A percentile compares a stretch with the other conserved stretches of the same genome.
Evolutionary conservation across 805 yeast species (phyloP).

Genomic region (Clavispora asparagi): DNA sequence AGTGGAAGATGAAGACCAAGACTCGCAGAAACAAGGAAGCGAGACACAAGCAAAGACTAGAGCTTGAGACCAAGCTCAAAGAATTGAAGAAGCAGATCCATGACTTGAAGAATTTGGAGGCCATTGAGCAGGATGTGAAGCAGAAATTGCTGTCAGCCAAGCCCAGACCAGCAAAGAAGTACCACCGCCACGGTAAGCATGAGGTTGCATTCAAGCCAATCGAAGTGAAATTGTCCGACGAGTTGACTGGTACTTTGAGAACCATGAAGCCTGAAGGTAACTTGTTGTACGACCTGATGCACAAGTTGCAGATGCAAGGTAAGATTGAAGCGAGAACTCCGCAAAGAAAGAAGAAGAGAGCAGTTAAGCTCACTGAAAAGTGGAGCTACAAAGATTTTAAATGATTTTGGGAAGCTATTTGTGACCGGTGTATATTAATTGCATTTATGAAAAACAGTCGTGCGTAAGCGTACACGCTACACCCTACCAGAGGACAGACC

Average conservation of each 20-base stretch:
- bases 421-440: conserved; percentile 1
- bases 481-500: no score
- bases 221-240: conserved; percentile 84
- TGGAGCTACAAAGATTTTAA: conserved; percentile 91
- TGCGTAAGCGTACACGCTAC: neutral
- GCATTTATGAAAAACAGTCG: neutral
- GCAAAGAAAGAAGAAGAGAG: conserved; percentile 56
- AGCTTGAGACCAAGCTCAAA: conserved; percentile 52
- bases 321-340: conserved; percentile 80
- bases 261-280: conserved; percentile 88
- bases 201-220: conserved; percentile 39
- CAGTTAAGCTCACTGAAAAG: conserved; percentile 79
- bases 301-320: conserved; percentile 78
- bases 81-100: conserved; percentile 54
- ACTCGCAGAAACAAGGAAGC: conserved; percentile 69
- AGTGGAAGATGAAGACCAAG: conserved; percentile 66
- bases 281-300: conserved; percentile 74
- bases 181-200: conserved; percentile 33
- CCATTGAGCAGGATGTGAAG: conserved; percentile 25
- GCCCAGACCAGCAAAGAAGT: conserved; percentile 30
- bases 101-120: conserved; percentile 43
- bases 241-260: conserved; percentile 79
- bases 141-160: conserved; percentile 22
- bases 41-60: conserved; percentile 54
- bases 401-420: conserved; percentile 22